phyloP scores from a whole-genome alignment of 805 yeast genomes.

The Yarrowia osloensis region DNA sequence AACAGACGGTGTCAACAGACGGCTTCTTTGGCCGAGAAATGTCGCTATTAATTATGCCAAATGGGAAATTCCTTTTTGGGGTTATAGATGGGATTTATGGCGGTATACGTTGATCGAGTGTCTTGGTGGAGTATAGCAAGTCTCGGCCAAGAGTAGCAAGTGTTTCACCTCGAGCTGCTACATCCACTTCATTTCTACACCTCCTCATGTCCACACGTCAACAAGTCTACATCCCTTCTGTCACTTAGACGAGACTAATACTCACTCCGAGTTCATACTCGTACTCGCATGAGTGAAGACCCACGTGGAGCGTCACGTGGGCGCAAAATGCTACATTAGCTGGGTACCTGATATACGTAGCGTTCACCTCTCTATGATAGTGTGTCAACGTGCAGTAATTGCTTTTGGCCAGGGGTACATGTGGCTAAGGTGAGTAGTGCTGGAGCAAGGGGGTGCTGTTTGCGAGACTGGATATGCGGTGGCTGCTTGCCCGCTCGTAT shows the following conservation, averaged over 20 bases:
- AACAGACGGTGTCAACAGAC: background rate
- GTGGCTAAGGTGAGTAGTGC: background rate
- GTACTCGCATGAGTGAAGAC: too few relatives aligned
- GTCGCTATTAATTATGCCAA: slow-evolving; percentile 6
- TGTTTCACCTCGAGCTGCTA: too few relatives aligned
- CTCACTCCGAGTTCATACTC: too few relatives aligned
- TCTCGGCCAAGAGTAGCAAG: too few relatives aligned
- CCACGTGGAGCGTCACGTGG: background rate
- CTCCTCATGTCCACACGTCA: too few relatives aligned
- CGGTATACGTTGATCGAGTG: too few relatives aligned
- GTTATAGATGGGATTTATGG: background rate
- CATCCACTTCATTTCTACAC: too few relatives aligned
- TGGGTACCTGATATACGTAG: background rate
- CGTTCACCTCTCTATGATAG: background rate
- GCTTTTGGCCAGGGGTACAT: background rate
- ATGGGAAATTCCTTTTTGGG: background rate
- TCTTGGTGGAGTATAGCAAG: too few relatives aligned
- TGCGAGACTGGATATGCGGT: too few relatives aligned
- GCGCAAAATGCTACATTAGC: background rate
- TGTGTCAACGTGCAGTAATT: background rate
- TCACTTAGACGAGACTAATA: too few relatives aligned
- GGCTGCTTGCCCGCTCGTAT: too few relatives aligned
- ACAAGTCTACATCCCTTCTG: too few relatives aligned
- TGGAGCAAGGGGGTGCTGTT: background rate
- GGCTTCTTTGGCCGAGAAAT: background rate